A percentile compares a stretch with the other conserved stretches of the same genome.
Conservation (phyloP, 169 alveolate species). For the Plasmodium vivax region DNA sequence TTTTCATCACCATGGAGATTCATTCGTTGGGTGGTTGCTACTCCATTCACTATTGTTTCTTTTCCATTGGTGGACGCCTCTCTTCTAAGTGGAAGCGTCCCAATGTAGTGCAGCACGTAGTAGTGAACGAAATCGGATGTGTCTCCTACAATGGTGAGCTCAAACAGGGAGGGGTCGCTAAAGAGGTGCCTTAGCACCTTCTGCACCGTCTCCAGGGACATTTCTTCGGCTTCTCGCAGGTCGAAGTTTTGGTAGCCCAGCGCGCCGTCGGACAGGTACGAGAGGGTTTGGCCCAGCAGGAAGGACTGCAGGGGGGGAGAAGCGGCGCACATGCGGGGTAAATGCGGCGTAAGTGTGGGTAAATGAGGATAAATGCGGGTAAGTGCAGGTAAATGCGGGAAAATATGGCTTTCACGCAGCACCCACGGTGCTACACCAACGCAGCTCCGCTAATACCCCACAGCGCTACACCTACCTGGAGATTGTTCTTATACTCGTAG, state of each 20-base stretch:
- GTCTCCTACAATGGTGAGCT: slow-evolving; percentile 60
- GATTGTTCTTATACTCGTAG: slow-evolving; percentile 76
- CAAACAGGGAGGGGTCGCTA: slow-evolving; percentile 68
- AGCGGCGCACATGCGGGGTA: background rate
- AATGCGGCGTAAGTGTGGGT: background rate
- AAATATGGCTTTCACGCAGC: background rate
- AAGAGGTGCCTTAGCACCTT: slow-evolving; percentile 30
- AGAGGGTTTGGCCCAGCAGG: slow-evolving; percentile 80
- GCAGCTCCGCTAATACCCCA: background rate
- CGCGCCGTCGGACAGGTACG: slow-evolving; percentile 79
- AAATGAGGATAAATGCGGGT: too few species aligned
- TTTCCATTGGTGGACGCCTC: background rate
- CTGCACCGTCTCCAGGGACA: slow-evolving; percentile 75
- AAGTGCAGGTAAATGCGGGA: too few species aligned
- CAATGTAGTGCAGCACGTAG: slow-evolving; percentile 45
- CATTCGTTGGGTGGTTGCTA: background rate
- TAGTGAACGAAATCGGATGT: slow-evolving; percentile 39
- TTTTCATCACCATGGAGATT: background rate
- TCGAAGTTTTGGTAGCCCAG: slow-evolving; percentile 79
- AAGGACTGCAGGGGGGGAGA: slow-evolving; percentile 57
- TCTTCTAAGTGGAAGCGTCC: slow-evolving; percentile 10
- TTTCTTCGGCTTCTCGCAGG: slow-evolving; percentile 12
- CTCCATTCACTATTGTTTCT: background rate
- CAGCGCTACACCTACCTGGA: slow-evolving; percentile 61
- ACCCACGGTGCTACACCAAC: background rate